Evolutionary conservation across 495 filamentous ascomycete genomes (phyloP).

Genomic region (Neurospora sp.): DNA sequence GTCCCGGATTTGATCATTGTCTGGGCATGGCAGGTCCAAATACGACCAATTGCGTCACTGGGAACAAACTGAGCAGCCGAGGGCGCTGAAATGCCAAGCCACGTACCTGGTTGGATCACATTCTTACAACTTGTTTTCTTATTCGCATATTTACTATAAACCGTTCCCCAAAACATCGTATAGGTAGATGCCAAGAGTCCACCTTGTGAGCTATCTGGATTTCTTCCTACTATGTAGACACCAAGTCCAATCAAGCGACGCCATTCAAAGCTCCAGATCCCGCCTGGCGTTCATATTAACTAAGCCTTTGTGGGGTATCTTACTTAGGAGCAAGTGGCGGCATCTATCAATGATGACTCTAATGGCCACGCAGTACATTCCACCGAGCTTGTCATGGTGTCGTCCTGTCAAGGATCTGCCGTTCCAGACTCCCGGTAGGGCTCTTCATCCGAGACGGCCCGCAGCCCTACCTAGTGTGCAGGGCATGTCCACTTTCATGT

Average conservation of each 20-base stretch:
- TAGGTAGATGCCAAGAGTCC: not conserved
- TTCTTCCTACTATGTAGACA: not conserved
- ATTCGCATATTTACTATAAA: not conserved
- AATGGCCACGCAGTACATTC: not conserved
- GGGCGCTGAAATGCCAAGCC: not conserved
- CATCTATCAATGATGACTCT: not conserved
- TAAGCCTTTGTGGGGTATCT: not conserved
- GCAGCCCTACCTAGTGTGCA: not conserved
- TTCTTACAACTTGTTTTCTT: not conserved
- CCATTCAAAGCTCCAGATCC: not conserved
- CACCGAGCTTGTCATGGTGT: not conserved
- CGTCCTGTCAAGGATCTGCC: not conserved
- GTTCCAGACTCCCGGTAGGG: not conserved
- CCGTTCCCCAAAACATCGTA: not conserved
- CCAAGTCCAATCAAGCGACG: not conserved
- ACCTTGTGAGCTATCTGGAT: not conserved
- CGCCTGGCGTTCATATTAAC: not conserved
- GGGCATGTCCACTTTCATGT: not conserved
- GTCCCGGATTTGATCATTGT: not conserved
- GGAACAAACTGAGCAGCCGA: not conserved
- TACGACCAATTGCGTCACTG: not conserved
- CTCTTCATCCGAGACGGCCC: not conserved
- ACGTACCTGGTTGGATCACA: not conserved
- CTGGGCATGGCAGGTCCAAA: not conserved
- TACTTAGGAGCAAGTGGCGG: not conserved